A percentile compares a stretch with the other conserved stretches of the same genome.
phyloP scores from a whole-genome alignment of 805 yeast genomes.

The Brettanomyces anomalus region DNA sequence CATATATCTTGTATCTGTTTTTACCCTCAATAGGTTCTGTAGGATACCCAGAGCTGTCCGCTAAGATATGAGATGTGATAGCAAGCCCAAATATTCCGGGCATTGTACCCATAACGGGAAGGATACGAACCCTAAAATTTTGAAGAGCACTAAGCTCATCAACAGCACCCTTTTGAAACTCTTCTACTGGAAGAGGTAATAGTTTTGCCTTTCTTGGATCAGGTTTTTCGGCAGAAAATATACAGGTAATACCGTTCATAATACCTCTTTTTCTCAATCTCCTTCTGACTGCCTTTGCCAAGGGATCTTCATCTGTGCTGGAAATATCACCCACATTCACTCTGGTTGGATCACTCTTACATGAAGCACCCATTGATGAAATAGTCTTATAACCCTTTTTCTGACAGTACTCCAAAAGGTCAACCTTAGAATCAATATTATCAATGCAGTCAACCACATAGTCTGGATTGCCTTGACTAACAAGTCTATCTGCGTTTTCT shows the following conservation, averaged over 20 bases:
- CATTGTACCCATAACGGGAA: constrained; percentile 94
- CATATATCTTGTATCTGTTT: constrained; percentile 77
- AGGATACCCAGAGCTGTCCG: constrained; percentile 79
- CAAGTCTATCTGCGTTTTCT: constrained; percentile 53
- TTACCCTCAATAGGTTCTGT: constrained; percentile 88
- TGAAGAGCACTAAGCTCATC: constrained; percentile 80
- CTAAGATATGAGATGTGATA: constrained; percentile 74
- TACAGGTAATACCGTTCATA: constrained; percentile 67
- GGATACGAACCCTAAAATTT: constrained; percentile 86
- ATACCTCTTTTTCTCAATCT: constrained; percentile 77
- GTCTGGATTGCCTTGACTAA: constrained; percentile 50
- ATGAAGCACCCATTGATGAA: constrained; percentile 95
- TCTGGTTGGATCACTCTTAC: constrained; percentile 91
- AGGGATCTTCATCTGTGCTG: constrained; percentile 86
- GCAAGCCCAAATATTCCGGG: constrained; percentile 95
- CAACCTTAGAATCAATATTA: constrained; percentile 94
- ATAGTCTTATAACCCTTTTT: constrained; percentile 55
- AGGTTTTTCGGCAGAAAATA: constrained; percentile 92
- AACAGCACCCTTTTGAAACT: constrained; percentile 71
- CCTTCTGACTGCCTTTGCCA: constrained; percentile 80
- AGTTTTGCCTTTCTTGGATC: constrained; percentile 88
- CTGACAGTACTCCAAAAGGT: constrained; percentile 67
- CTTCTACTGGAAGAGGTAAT: constrained; percentile 78
- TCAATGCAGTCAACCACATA: constrained; percentile 93
- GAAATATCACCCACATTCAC: constrained; percentile 84